Evolutionary conservation across 108 stramenopile genomes (phyloP), one percentile per base, ranked within the genome.

Genomic region (Cylindrotheca fusiformis): DNA sequence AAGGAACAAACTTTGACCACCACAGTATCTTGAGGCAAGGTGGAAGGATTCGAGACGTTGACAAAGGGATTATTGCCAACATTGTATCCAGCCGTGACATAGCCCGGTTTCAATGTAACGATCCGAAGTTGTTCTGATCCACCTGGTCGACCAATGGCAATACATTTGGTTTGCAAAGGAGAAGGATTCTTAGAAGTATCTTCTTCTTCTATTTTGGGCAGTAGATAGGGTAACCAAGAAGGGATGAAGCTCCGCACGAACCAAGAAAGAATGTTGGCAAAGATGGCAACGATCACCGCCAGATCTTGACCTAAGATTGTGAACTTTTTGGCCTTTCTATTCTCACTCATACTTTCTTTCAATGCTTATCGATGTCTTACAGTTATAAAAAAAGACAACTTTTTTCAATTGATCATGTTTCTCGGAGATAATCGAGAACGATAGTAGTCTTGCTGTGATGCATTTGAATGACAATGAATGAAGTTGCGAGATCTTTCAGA

Each of bases 51-150:
- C 33, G 68, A 46, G 1, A 60, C 20, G 14, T 69, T 41, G 1
- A 69, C 50, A 55, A 69, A 69, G 32, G 59, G 52, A 14, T 52
- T 32, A 50, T 53, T 60, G 47, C 46, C 77, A 44, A 94, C 52
- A 52, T 94, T 94, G 72, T 91, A 94, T n/a, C 93, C 93, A 27
- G 77, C 53, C 0, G 93, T 94, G n/a, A 69, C 78, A 10, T 75
- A 74, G 1, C 78, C 82, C 32, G 72, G 51, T 36, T 81, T 78
- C 18, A 94, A 51, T 12, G 67, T 69, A n/a, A 90, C 71, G 19
- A 82, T 30, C 4, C 86, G 77, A 22, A 94, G 60, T 63, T 91
- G 93, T 44, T 90, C 89, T 56, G 72, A 60, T 8, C 93, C 93
- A 14, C 93, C 93, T 14, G 90, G 90, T 19, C 87, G 69, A 24